A percentile compares a stretch with the other conserved stretches of the same genome.
Conservation (phyloP, 1,139 yeast genomes). For the Yamadazyma taylorii region DNA sequence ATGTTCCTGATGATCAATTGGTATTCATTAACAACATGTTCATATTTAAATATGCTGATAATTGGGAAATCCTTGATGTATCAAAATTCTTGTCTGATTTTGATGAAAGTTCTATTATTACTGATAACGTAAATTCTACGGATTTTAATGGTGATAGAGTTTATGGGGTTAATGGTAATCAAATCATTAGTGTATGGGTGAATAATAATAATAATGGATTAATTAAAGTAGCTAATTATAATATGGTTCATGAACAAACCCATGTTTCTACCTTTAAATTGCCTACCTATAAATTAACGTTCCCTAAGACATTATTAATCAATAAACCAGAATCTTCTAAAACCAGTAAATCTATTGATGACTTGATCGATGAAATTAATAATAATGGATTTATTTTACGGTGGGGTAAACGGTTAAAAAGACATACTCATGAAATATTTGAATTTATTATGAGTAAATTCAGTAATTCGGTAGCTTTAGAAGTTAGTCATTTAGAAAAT, state of each 20-base stretch:
- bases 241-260: slow-evolving; percentile 8
- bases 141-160: slow-evolving; percentile 5
- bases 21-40: not conserved
- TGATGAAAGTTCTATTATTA: slow-evolving; percentile 13
- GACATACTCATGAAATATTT: slow-evolving; percentile 41
- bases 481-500: slow-evolving; percentile 13
- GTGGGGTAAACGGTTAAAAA: slow-evolving; percentile 31
- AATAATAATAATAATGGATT: slow-evolving; percentile 5
- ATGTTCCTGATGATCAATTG: not conserved
- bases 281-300: slow-evolving; percentile 8
- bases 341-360: slow-evolving; percentile 29
- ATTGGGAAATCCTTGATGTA: slow-evolving; percentile 10
- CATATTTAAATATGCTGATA: not conserved
- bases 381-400: slow-evolving; percentile 24
- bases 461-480: slow-evolving; percentile 5
- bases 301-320: slow-evolving; percentile 21
- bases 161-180: slow-evolving; percentile 9
- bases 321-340: slow-evolving; percentile 31
- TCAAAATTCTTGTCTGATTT: slow-evolving; percentile 26
- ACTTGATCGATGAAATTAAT: slow-evolving; percentile 31
- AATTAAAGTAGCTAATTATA: slow-evolving; percentile 9
- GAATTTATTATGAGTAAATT: slow-evolving; percentile 20
- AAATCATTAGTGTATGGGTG: slow-evolving; percentile 11
- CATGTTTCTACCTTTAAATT: slow-evolving; percentile 2
- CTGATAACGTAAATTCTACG: slow-evolving; percentile 15